Percentiles rank a stretch among this genome's conserved stretches.
These are phyloP conservation scores for Fabrea salina DNA, from an alignment of 169 alveolate genomes.

Conservation along the genomic window DNA sequence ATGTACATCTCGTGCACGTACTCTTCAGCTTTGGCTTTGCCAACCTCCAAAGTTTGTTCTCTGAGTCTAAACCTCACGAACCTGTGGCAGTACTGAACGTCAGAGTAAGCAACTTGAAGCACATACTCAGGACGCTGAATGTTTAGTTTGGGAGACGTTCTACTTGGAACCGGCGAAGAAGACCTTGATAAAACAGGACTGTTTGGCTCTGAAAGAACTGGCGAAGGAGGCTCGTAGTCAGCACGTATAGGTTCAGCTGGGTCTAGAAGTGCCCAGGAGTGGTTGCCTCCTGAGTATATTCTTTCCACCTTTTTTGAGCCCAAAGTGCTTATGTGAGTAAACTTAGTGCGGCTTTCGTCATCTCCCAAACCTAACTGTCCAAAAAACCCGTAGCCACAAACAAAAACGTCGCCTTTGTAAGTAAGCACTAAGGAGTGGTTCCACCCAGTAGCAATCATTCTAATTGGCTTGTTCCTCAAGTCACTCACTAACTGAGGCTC, in stretches of 20 bases:
- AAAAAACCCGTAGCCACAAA: slow-evolving; percentile 78
- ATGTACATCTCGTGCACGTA: slow-evolving; percentile 42
- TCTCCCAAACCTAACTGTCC: slow-evolving; percentile 61
- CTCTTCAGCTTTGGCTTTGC: slow-evolving; percentile 44
- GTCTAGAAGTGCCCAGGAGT: slow-evolving; percentile 81
- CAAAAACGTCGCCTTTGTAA: slow-evolving; percentile 68
- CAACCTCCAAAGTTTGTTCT: slow-evolving; percentile 35
- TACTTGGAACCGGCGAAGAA: slow-evolving; percentile 11
- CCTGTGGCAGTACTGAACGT: slow-evolving; percentile 73
- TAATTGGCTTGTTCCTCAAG: slow-evolving; percentile 52
- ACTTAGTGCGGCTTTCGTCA: slow-evolving; percentile 66
- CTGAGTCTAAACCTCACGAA: slow-evolving; percentile 65
- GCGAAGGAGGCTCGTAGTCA: slow-evolving; percentile 62
- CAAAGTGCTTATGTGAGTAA: slow-evolving; percentile 56
- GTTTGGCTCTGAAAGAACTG: slow-evolving; percentile 32
- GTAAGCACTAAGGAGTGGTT: slow-evolving; percentile 76
- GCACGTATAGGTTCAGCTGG: slow-evolving; percentile 66
- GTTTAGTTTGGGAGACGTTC: neutral
- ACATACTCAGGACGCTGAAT: slow-evolving; percentile 21
- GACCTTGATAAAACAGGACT: neutral
- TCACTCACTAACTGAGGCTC: slow-evolving; percentile 65
- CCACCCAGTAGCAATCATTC: slow-evolving; percentile 81
- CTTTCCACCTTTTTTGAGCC: slow-evolving; percentile 66
- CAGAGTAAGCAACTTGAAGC: slow-evolving; percentile 71
- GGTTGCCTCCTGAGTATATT: slow-evolving; percentile 85